These are phyloP conservation scores for Sugiyamaella boreocaroliniensis DNA, from an alignment of 805 yeast genomes.

Conservation along the genomic window DNA sequence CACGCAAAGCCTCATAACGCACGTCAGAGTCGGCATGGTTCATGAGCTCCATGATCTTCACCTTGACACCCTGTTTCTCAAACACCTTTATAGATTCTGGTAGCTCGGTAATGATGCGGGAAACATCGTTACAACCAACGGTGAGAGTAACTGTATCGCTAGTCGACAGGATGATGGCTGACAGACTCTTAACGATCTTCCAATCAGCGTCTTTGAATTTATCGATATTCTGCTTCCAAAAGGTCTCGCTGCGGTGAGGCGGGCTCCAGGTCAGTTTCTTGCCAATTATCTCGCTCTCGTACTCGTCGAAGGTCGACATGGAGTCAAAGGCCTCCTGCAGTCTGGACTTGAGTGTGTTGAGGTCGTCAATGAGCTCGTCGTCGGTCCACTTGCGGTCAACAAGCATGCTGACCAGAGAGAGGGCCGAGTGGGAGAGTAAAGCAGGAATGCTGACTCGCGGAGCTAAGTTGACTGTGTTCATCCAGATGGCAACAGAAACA, in stretches of 20 bases:
- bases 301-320: slow-evolving; percentile 90
- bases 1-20: slow-evolving; percentile 89
- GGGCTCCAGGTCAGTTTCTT: slow-evolving; percentile 83
- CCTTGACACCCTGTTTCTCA: slow-evolving; percentile 55
- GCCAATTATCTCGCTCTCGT: slow-evolving; percentile 73
- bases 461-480: slow-evolving; percentile 31
- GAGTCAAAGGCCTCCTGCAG: slow-evolving; percentile 67
- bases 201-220: slow-evolving; percentile 74
- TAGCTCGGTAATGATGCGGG: slow-evolving; percentile 51
- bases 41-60: slow-evolving; percentile 78
- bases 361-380: slow-evolving; percentile 76
- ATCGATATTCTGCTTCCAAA: slow-evolving; percentile 79
- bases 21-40: slow-evolving; percentile 76
- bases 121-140: slow-evolving; percentile 62
- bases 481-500: slow-evolving; percentile 65
- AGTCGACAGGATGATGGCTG: slow-evolving; percentile 30
- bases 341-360: slow-evolving; percentile 49
- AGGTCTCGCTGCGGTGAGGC: slow-evolving; percentile 79
- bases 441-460: slow-evolving; percentile 50
- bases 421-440: slow-evolving; percentile 66
- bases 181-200: slow-evolving; percentile 59
- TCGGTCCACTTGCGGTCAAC: slow-evolving; percentile 91
- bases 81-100: slow-evolving; percentile 56
- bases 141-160: slow-evolving; percentile 39
- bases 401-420: slow-evolving; percentile 58